Evolutionary conservation across 495 filamentous ascomycete genomes (phyloP).

Genomic region (Podospora pseudopauciseta): DNA sequence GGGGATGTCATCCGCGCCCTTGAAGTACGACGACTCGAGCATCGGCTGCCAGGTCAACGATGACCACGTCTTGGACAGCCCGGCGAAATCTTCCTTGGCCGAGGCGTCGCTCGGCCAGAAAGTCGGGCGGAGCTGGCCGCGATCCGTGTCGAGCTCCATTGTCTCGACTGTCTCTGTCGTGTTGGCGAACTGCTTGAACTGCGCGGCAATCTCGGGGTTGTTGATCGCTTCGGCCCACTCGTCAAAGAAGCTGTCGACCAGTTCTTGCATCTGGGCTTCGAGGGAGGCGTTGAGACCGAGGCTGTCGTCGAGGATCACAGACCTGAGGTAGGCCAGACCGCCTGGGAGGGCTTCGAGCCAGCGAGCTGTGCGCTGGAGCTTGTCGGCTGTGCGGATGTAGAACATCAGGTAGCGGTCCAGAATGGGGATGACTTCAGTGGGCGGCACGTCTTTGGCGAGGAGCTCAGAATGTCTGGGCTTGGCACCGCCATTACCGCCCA

Average conservation of each 20-base stretch:
- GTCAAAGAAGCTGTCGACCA: slow-evolving; percentile 88
- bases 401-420: slow-evolving; percentile 92
- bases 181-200: slow-evolving; percentile 88
- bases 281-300: slow-evolving; percentile 84
- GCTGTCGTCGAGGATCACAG: slow-evolving; percentile 84
- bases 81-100: slow-evolving; percentile 69
- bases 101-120: slow-evolving; percentile 71
- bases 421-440: slow-evolving; percentile 80
- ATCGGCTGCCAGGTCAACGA: slow-evolving; percentile 80
- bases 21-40: slow-evolving; percentile 68
- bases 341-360: slow-evolving; percentile 89
- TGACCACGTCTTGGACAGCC: slow-evolving; percentile 63
- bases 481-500: slow-evolving; percentile 89
- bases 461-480: slow-evolving; percentile 82
- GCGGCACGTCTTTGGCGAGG: slow-evolving; percentile 86
- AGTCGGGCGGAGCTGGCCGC: slow-evolving; percentile 71
- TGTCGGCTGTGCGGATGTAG: slow-evolving; percentile 95
- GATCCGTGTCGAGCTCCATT: slow-evolving; percentile 69
- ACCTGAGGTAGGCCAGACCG: slow-evolving; percentile 77
- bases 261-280: slow-evolving; percentile 83
- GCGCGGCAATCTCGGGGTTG: slow-evolving; percentile 61
- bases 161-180: slow-evolving; percentile 66
- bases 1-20: slow-evolving; percentile 56
- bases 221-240: slow-evolving; percentile 90
- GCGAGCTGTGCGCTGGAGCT: slow-evolving; percentile 86